Evolutionary conservation across 108 stramenopile species (phyloP).

Genomic region (Pseudonitzschia multistriata): DNA sequence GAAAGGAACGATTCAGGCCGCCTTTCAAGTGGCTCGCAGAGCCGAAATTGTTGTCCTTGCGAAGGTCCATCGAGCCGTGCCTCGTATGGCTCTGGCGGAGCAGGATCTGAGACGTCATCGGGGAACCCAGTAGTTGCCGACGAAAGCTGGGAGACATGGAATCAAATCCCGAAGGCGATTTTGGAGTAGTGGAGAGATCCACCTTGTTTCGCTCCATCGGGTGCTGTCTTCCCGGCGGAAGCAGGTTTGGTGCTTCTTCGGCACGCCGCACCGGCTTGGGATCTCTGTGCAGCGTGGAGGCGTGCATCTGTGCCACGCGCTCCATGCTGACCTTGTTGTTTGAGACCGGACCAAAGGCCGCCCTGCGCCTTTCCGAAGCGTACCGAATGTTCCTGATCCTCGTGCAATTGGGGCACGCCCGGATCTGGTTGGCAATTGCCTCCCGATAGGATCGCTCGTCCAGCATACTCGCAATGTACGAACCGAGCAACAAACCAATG

Average conservation of each 20-base stretch:
- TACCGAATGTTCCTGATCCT: constrained; percentile 51
- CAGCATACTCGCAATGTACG: constrained; percentile 74
- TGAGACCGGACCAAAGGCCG: not conserved
- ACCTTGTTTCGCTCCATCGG: not conserved
- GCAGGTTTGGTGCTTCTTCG: constrained; percentile 3
- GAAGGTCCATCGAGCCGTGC: constrained; percentile 39
- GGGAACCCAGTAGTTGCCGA: constrained; percentile 29
- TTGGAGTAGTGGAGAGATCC: not conserved
- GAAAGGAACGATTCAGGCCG: not conserved
- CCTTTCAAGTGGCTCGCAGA: not conserved
- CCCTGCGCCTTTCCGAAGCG: constrained; percentile 1
- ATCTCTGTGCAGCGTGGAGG: not conserved
- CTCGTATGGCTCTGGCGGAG: constrained; percentile 46
- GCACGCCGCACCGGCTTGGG: not conserved
- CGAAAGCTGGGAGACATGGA: constrained; percentile 8
- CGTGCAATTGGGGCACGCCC: constrained; percentile 76
- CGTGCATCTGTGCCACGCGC: constrained; percentile 5
- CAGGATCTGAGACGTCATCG: constrained; percentile 37
- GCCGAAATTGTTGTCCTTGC: not conserved
- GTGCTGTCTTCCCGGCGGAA: not conserved
- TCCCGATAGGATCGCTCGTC: constrained; percentile 68
- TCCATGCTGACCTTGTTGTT: constrained; percentile 3
- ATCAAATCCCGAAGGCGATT: not conserved
- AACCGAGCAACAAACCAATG: constrained; percentile 88
- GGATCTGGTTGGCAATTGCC: constrained; percentile 51